Evolutionary conservation across 768 basidiomycete species (phyloP), one percentile per base, ranked within the genome.

Genomic region (Phanerochaete sordida): DNA sequence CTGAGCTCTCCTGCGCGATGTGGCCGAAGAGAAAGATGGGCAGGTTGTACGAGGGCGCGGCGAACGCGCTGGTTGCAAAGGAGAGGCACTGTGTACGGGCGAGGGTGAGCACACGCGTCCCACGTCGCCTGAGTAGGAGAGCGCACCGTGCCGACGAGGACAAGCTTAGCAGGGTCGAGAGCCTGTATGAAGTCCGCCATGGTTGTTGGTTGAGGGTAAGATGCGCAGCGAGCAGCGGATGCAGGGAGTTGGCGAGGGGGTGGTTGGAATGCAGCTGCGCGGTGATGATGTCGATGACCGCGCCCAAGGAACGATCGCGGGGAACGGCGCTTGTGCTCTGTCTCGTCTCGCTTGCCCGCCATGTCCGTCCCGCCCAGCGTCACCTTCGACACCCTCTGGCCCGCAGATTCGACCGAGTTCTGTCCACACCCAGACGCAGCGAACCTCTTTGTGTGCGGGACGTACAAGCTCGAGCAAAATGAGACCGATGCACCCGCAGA

Each of bases 341-440:
- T 33, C 43, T 44, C 43, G 11, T 33, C 19, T n/a, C 26, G 39
- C 7, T 12, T 59, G 27, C 33, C 28, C 47, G 16, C 26, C 46
- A 46, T 58, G 13, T 26, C 57, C 47, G 37, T 33, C 28, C n/a
- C 33, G 43, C 30, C 49, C 26, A 53, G 50, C 37, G 54, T 9
- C 23, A 45, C 44, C 19, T 66, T 81, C 65, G 85, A 93, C 72
- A 96, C 94, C 1, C 73, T 76, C n/a, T 87, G 84, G 67, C 93
- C 93, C 11, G 95, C 94, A 23, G 95, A 97, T 72, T 85, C 90
- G 12, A 80, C 94, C 57, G 97, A 98, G 67, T 98, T 95, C 70
- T 95, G 92, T 65, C 95, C 95, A 4, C 82, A 82, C 58, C 77
- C 79, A 13, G 75, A 76, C 26, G 79, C 77, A 51, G 74, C 78